A percentile compares a stretch with the other conserved stretches of the same genome.
Evolutionary conservation across 805 yeast species (phyloP).

Genomic region (Cyberlindnera maritima): DNA sequence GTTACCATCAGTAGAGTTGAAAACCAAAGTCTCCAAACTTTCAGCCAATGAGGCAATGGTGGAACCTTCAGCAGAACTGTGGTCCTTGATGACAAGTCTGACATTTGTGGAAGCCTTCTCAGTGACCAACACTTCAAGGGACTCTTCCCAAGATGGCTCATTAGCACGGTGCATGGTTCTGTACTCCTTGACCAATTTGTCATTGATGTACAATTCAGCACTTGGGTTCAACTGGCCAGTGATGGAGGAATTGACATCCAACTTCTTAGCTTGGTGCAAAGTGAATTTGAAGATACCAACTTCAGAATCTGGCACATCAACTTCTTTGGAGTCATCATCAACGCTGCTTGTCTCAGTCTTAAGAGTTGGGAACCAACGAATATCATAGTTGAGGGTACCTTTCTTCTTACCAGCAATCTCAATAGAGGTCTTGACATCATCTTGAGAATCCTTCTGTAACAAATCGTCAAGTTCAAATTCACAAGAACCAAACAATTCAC

Average conservation of each 20-base stretch:
- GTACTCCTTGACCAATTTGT: slow-evolving; percentile 50
- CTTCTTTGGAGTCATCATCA: slow-evolving; percentile 30
- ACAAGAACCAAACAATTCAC: slow-evolving; percentile 47
- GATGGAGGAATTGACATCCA: slow-evolving; percentile 52
- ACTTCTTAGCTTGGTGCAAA: slow-evolving; percentile 56
- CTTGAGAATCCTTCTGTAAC: slow-evolving; percentile 48
- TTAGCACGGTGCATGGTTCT: slow-evolving; percentile 65
- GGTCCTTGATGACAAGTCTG: slow-evolving; percentile 58
- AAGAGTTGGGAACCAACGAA: slow-evolving; percentile 38
- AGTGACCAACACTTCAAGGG: slow-evolving; percentile 58
- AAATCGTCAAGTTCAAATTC: slow-evolving; percentile 57
- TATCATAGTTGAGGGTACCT: slow-evolving; percentile 59
- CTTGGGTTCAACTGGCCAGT: slow-evolving; percentile 51
- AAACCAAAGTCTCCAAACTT: slow-evolving; percentile 35
- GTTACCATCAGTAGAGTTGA: slow-evolving; percentile 45
- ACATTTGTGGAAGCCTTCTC: slow-evolving; percentile 56
- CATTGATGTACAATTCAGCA: slow-evolving; percentile 63
- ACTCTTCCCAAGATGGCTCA: slow-evolving; percentile 71
- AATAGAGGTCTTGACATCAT: slow-evolving; percentile 24
- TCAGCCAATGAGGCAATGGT: slow-evolving; percentile 58
- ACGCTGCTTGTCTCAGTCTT: slow-evolving; percentile 18
- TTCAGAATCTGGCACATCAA: slow-evolving; percentile 50
- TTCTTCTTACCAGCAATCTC: slow-evolving; percentile 47
- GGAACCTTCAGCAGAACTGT: slow-evolving; percentile 43
- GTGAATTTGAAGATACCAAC: slow-evolving; percentile 69